These are phyloP conservation scores for Ganoderma meredithae DNA, from an alignment of 1,284 basidiomycete species.

Conservation along the genomic window DNA sequence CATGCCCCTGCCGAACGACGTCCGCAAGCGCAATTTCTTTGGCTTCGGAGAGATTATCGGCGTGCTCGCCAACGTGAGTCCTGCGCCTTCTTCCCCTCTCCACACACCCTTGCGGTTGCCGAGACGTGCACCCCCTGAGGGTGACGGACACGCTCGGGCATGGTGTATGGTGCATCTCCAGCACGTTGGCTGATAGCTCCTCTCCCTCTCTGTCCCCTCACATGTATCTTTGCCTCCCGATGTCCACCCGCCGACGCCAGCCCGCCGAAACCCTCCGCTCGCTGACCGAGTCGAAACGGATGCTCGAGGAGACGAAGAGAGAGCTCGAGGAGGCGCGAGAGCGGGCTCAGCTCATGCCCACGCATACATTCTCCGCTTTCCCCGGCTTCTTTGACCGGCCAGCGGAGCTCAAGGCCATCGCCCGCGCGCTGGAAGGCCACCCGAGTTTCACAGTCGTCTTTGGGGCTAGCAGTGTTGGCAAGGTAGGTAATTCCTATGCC, in stretches of 20 bases:
- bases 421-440: slow-evolving; percentile 69
- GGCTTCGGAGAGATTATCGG: slow-evolving; percentile 80
- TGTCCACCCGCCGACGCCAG: slow-evolving; percentile 45
- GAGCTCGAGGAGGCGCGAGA: slow-evolving; percentile 75
- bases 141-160: neutral
- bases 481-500: slow-evolving; percentile 49
- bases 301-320: slow-evolving; percentile 77
- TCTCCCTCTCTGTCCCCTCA: slow-evolving; percentile 20
- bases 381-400: slow-evolving; percentile 77
- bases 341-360: slow-evolving; percentile 69
- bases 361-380: slow-evolving; percentile 79
- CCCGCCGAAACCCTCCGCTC: slow-evolving; percentile 81
- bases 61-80: slow-evolving; percentile 76
- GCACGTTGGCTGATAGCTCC: slow-evolving; percentile 25
- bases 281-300: slow-evolving; percentile 75
- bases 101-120: neutral
- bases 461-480: slow-evolving; percentile 83
- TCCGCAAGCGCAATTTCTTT: slow-evolving; percentile 75
- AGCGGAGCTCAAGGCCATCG: slow-evolving; percentile 68
- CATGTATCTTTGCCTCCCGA: neutral
- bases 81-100: slow-evolving; percentile 20
- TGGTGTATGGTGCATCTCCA: slow-evolving; percentile 8
- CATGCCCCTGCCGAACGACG: slow-evolving; percentile 62
- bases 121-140: neutral
- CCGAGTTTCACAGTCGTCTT: slow-evolving; percentile 83